phyloP scores from a whole-genome alignment of 73 alveolate species.

The Symbiodinium pilosum region DNA sequence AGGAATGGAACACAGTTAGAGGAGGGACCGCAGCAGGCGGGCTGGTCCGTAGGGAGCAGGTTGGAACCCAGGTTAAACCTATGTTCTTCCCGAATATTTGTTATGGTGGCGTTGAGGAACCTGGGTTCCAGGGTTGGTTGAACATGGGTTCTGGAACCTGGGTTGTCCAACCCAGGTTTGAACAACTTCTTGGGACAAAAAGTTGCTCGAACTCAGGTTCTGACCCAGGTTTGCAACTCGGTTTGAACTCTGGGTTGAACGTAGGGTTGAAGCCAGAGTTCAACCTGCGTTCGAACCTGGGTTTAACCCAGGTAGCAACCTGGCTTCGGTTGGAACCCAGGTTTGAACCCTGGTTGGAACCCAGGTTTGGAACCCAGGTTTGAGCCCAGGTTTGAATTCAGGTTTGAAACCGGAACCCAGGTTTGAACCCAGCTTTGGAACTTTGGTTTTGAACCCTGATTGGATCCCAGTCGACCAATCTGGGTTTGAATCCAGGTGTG shows the following conservation, averaged over 20 bases:
- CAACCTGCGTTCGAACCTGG: background rate
- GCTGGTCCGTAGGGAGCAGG: too few species aligned
- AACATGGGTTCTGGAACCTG: background rate
- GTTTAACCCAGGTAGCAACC: too few species aligned
- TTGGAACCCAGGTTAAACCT: background rate
- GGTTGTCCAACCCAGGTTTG: background rate
- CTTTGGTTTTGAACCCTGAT: too few species aligned
- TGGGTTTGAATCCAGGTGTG: background rate
- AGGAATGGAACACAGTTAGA: too few species aligned
- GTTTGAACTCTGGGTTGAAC: background rate
- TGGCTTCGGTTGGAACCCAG: too few species aligned
- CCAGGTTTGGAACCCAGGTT: background rate
- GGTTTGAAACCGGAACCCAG: background rate
- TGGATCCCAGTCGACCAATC: too few species aligned
- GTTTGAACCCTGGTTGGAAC: background rate
- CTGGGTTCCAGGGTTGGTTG: background rate
- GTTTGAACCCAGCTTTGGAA: background rate
- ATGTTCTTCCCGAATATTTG: background rate
- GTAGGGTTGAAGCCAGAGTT: background rate
- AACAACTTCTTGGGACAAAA: background rate
- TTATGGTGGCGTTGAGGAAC: background rate
- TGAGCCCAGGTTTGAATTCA: background rate
- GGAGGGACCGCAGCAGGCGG: too few species aligned
- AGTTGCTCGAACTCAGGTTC: background rate
- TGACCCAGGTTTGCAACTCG: background rate